Evolutionary conservation across 306 rosid species (phyloP).

Genomic region (Prunus salicina): DNA sequence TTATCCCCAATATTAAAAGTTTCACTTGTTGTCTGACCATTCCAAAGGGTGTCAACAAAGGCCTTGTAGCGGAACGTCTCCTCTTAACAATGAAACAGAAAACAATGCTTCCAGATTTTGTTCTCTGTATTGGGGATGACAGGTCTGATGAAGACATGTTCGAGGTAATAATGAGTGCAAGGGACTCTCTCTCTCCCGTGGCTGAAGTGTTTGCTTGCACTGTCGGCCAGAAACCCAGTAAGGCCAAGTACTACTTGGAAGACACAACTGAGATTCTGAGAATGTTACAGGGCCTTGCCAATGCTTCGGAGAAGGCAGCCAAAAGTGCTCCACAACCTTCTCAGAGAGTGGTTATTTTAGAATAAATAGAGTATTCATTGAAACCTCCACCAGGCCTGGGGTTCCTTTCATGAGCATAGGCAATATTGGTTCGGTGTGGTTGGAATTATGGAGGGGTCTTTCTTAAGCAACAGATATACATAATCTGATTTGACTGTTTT

Average conservation of each 20-base stretch:
- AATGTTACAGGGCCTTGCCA: conserved; percentile 82
- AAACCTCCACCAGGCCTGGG: background rate
- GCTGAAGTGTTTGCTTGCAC: conserved; percentile 60
- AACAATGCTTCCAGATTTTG: conserved; percentile 66
- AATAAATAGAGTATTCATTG: conserved; percentile 29
- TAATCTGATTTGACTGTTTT: background rate
- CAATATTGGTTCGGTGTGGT: background rate
- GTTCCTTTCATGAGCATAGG: background rate
- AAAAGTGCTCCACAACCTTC: conserved; percentile 27
- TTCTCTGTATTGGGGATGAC: conserved; percentile 88
- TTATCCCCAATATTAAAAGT: background rate
- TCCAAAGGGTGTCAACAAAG: conserved; percentile 83
- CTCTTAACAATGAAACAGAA: conserved; percentile 54
- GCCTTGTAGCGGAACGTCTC: conserved; percentile 68
- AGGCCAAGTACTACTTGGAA: conserved; percentile 60
- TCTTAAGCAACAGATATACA: background rate
- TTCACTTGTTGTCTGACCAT: background rate
- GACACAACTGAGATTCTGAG: conserved; percentile 84
- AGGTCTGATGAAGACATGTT: conserved; percentile 93
- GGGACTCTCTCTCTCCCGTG: conserved; percentile 40
- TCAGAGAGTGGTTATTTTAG: conserved; percentile 28
- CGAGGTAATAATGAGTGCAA: conserved; percentile 46
- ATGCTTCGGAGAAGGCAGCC: conserved; percentile 54
- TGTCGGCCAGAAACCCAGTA: conserved; percentile 63
- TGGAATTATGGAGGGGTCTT: background rate